Evolutionary conservation across 2,329 filamentous ascomycete species (phyloP).

Genomic region (Aureobasidium musti): DNA sequence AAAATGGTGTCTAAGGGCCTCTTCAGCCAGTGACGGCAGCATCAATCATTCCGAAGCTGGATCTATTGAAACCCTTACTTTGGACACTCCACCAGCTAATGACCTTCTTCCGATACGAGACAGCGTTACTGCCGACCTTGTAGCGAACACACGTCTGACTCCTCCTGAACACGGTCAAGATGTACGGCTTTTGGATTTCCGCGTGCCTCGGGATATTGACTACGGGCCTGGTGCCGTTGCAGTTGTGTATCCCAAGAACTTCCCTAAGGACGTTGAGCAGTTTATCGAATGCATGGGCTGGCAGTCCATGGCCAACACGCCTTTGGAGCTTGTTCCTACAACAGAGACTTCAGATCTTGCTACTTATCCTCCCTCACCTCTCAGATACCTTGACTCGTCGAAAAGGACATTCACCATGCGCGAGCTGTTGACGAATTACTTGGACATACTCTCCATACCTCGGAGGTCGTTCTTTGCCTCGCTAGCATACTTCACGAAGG

Average conservation of each 20-base stretch:
- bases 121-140: constrained; percentile 60
- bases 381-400: constrained; percentile 46
- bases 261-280: constrained; percentile 72
- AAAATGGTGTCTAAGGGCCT: constrained; percentile 64
- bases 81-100: constrained; percentile 39
- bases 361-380: constrained; percentile 42
- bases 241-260: constrained; percentile 85
- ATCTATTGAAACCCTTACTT: constrained; percentile 18
- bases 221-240: constrained; percentile 77
- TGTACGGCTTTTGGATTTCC: constrained; percentile 75
- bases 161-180: constrained; percentile 85
- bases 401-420: constrained; percentile 63
- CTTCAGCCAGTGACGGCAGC: not conserved
- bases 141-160: constrained; percentile 72
- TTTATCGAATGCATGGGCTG: constrained; percentile 80
- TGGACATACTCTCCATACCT: constrained; percentile 89
- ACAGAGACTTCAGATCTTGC: constrained; percentile 38
- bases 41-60: not conserved
- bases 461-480: constrained; percentile 81
- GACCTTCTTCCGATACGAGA: constrained; percentile 61
- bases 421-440: constrained; percentile 73
- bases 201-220: constrained; percentile 45
- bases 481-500: constrained; percentile 72
- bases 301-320: constrained; percentile 68
- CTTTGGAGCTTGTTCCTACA: constrained; percentile 57